Percentiles rank a stretch among this genome's conserved stretches.
Evolutionary conservation across 768 basidiomycete species (phyloP).

Genomic region (Dioszegia hungarica): DNA sequence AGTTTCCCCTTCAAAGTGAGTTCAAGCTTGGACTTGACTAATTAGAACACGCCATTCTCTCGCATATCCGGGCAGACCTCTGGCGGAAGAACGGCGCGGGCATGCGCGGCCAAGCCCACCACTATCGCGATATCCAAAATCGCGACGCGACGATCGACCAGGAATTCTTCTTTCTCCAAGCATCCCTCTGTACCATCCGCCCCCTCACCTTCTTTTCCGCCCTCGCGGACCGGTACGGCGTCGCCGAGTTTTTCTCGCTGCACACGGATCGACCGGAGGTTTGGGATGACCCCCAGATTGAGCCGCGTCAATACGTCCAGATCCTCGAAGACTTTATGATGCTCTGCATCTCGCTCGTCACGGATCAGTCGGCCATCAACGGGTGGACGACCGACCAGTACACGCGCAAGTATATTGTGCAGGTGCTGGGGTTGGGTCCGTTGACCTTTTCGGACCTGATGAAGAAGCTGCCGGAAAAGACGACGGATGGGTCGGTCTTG

Average conservation of each 20-base stretch:
- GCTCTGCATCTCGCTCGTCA: constrained; percentile 77
- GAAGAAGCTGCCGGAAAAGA: constrained; percentile 83
- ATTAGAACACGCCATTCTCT: constrained; percentile 48
- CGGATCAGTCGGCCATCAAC: constrained; percentile 70
- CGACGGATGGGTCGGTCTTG: constrained; percentile 81
- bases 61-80: constrained; percentile 87
- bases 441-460: constrained; percentile 85
- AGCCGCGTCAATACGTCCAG: constrained; percentile 25
- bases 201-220: constrained; percentile 74
- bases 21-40: constrained; percentile 1
- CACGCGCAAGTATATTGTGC: constrained; percentile 79
- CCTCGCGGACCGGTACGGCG: constrained; percentile 83
- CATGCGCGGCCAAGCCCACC: constrained; percentile 87
- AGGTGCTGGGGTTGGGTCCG: constrained; percentile 80
- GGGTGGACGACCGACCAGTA: constrained; percentile 62
- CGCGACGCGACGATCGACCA: constrained; percentile 96
- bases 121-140: constrained; percentile 93
- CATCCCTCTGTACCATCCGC: constrained; percentile 68
- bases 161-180: constrained; percentile 84
- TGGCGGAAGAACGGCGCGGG: constrained; percentile 98
- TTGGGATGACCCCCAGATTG: constrained; percentile 20
- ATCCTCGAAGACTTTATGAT: constrained; percentile 92
- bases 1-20: constrained; percentile 83
- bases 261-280: constrained; percentile 15
- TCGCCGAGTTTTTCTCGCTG: constrained; percentile 68